Conservation (phyloP, 1,284 basidiomycete genomes). For the Ustilago loliicola region DNA sequence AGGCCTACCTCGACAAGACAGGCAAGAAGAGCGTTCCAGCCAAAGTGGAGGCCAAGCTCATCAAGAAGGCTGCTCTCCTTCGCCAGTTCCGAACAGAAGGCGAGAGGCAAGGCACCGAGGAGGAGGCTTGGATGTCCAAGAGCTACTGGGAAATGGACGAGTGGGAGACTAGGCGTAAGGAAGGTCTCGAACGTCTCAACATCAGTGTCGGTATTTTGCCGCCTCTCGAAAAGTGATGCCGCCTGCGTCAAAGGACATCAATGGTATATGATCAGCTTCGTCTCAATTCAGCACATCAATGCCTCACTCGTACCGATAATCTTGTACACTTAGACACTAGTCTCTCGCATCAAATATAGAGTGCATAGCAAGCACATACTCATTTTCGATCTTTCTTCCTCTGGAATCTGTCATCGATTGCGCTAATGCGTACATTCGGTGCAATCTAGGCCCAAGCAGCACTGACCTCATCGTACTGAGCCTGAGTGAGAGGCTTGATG, state of each 20-base stretch:
- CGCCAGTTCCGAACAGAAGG: conserved; percentile 29
- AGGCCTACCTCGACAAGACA: conserved; percentile 29
- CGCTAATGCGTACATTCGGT: neutral
- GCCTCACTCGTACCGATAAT: conserved; percentile 6
- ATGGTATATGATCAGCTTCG: neutral
- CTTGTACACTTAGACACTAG: conserved; percentile 9
- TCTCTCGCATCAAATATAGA: neutral
- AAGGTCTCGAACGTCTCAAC: conserved; percentile 27
- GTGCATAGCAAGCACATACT: neutral
- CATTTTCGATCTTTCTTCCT: neutral
- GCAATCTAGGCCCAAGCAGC: conserved; percentile 14
- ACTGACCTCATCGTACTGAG: conserved; percentile 43
- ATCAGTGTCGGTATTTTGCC: conserved; percentile 38
- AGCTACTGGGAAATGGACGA: conserved; percentile 35
- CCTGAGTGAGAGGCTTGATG: conserved; percentile 45
- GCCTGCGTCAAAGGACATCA: neutral
- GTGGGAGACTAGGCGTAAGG: conserved; percentile 37
- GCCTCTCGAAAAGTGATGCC: conserved; percentile 25
- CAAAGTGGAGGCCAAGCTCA: conserved; percentile 31
- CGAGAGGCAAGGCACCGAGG: conserved; percentile 33
- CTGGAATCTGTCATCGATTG: neutral
- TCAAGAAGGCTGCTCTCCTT: conserved; percentile 30
- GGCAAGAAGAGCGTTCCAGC: conserved; percentile 24
- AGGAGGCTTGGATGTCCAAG: conserved; percentile 47
- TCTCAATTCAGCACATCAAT: neutral